Percentiles rank a stretch among this genome's conserved stretches.
Conservation (phyloP, 371 early-diverging fungal genomes). For the Homolaphlyctis polyrhiza region DNA sequence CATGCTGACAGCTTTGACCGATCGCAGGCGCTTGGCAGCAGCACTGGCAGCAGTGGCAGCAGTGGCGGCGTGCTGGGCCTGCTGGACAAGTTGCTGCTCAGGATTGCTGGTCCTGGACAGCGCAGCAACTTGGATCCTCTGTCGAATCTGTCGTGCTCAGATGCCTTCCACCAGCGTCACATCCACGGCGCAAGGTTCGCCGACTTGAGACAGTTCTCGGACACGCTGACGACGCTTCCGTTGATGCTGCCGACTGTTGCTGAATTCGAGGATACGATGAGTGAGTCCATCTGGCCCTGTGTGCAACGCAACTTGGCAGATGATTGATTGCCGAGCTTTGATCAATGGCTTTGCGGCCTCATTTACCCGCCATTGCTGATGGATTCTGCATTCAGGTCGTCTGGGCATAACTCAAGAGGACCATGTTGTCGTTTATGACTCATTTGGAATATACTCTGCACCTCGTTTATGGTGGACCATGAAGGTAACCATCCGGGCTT, state of each 20-base stretch:
- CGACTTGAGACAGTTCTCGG: conserved; percentile 22
- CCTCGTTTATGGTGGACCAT: conserved; percentile 36
- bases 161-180: no score
- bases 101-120: neutral
- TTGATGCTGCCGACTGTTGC: conserved; percentile 17
- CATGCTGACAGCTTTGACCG: no score
- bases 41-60: neutral
- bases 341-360: neutral
- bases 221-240: conserved; percentile 19
- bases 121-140: neutral
- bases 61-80: neutral
- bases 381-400: conserved; percentile 13
- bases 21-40: neutral
- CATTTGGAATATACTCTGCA: conserved; percentile 25
- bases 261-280: conserved; percentile 27
- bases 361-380: neutral
- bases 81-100: neutral
- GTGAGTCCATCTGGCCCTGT: conserved; percentile 8
- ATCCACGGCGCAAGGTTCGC: conserved; percentile 28
- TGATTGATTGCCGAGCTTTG: neutral
- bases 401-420: conserved; percentile 24
- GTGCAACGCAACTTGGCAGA: neutral
- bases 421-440: conserved; percentile 37
- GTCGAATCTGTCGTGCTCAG: no score
- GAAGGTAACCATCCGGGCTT: conserved; percentile 13